Base-by-base conservation (phyloP, 2,329 filamentous ascomycete species). In the Leptographium radiaticola region DNA sequence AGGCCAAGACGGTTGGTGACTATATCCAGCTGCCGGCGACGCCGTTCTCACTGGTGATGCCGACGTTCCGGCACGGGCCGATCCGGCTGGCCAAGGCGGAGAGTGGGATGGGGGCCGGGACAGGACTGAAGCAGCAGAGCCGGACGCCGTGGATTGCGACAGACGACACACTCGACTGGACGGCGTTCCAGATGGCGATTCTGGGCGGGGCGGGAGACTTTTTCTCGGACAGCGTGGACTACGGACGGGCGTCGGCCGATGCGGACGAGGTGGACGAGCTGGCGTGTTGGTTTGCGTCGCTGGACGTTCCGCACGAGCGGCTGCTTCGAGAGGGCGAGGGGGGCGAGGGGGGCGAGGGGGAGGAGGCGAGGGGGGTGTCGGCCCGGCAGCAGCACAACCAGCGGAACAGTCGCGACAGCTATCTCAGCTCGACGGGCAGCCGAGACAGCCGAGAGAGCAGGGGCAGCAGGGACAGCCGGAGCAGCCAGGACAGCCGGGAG, bases 111-210 rank as follows among this genome's bases (percentile, higher is more conserved):
- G 51, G 8, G 2, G 33, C 8, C 2, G 34, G 34, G 34, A 4
- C 34, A 6, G 34, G 3, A 2, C 31, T 25, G 38, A 15, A 18
- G 18, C 6, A 30, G 8, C 13, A 44, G 16, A 49, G 31, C n/a
- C 42, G 38, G 49, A 16, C 51, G 47, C 20, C 57, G 56, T 49
- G 61, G 50, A 59, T 65, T 46, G 57, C 60, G 38, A 70, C 67
- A 55, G 77, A 79, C 51, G 75, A 76, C 49, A 73, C 70, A 10
- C 64, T 83, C 4, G 79, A 84, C 67, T 83, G 79, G 79, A 80
- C 75, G 7, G 79, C 79, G 4, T 83, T 82, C 62, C 80, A 84
- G 64, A 81, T 82, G 73, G 79, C 80, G 16, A 81, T 83, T 50
- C 66, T 77, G 0, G 79, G 79, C 44, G 77, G 76, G 6, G 75